Conservation (phyloP, 192 early-diverging fungal genomes). For the Gigaspora rosea region DNA sequence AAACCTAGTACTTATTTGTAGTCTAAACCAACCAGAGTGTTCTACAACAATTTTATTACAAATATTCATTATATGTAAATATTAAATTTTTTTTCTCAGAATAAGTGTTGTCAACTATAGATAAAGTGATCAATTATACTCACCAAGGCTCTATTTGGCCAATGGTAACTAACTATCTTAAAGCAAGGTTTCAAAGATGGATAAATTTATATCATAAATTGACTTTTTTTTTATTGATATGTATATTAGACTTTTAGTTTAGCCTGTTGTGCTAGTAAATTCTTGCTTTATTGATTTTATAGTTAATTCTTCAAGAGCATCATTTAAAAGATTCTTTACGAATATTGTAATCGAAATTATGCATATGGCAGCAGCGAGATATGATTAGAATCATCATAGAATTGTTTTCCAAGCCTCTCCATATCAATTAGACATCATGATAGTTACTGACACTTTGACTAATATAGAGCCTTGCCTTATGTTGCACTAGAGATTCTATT, state of each 20-base stretch:
- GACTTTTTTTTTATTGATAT: no score
- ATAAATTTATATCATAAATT: no score
- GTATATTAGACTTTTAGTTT: no score
- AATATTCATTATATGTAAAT: no score
- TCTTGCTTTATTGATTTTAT: not conserved
- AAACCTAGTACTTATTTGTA: no score
- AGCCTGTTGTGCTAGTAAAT: no score
- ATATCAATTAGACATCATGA: constrained; percentile 98
- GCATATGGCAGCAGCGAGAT: constrained; percentile 95
- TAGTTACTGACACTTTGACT: constrained; percentile 96
- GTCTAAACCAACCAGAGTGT: no score
- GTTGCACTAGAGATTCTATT: no score
- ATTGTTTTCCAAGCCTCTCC: constrained; percentile 97
- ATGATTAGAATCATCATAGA: constrained; percentile 96
- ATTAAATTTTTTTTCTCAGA: constrained; percentile 45
- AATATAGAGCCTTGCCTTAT: constrained; percentile 98
- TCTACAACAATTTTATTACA: no score
- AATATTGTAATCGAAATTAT: constrained; percentile 78
- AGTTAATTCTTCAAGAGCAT: not conserved
- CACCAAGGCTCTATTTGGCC: no score
- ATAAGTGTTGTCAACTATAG: constrained; percentile 86
- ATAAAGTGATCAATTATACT: constrained; percentile 76
- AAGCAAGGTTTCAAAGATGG: no score
- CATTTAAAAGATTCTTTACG: not conserved
- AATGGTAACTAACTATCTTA: no score